Evolutionary conservation across 495 filamentous ascomycete genomes (phyloP), one percentile per base, ranked within the genome.

Genomic region (Massariosphaeria phaeospora): DNA sequence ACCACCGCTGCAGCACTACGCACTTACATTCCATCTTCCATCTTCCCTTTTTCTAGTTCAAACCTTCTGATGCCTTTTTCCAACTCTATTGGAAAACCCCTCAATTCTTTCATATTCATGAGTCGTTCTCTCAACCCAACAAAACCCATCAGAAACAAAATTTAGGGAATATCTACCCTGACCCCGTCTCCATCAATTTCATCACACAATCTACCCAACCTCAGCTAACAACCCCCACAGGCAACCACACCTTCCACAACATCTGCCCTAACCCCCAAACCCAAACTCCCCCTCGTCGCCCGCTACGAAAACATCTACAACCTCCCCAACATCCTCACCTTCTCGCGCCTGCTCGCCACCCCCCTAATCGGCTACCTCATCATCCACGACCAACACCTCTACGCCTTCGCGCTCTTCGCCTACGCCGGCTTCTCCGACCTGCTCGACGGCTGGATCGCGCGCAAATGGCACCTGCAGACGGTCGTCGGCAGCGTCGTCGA

Each of bases 401-500:
- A 78, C 61, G 88, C 94, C 0, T 70, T 95, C n/a, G 80, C 80
- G 13, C 77, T 98, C 11, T 96, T 97, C 64, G 83, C 83, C 25
- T 94, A 95, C 67, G 93, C 93, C 18, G 91, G 89, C 34, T 77
- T 94, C 61, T 95, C 91, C 24, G 93, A 98, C 62, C 73, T 93
- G 0, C 75, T 96, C 2, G 93, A 98, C 70, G 93, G 93, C 33
- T 96, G 82, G 73, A 89, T 98, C 52, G 93, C 93, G 13, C 81
- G 93, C 35, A 76, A 75, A 42, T 97, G 85, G 78, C 84, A 90
- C 33, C 80, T 88, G 10, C 84, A 90, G 70, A 97, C 93, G 0
- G 94, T 98, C 1, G 89, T 97, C 12, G 93, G 93, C n/a, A 91
- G 86, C 41, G 82, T 98, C 27, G 89, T 98, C 48, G 96, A 58